Base-by-base conservation (phyloP, 352 stramenopile species). In the Phytophthora pisi region DNA sequence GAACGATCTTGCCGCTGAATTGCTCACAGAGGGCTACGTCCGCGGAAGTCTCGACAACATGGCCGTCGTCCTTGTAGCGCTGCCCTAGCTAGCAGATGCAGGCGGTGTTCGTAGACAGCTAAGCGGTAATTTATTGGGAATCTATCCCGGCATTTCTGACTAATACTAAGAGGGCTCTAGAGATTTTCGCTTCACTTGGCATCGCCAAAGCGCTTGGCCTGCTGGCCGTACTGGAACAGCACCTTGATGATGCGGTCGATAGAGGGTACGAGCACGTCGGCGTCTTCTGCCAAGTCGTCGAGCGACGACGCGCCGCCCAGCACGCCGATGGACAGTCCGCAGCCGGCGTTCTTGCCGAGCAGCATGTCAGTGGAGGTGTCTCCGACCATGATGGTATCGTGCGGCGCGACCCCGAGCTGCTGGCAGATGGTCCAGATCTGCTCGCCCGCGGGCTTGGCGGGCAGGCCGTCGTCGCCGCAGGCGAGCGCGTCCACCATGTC, bases 41-140 rank as follows among this genome's bases (percentile, higher is more conserved):
- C 84, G 95, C 51, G 96, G 97, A 51, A 98, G 90, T 51, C 89
- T 90, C 5, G 97, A 99, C 68, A 99, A 99, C 63, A 93, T 98
- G 66, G 96, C 92, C 28, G 86, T 97, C 15, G 85, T 92, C 9
- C 58, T 90, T 2, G 72, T 89, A 5, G 61, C 49, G 20, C 54
- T 81, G 24, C 28, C 20, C 20, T 20, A 20, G 67, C 13, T 72
- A 58, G 24, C 30, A 31, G 45, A 42, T 10, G 46, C 31, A 16
- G 46, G 18, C n/a, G 15, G 30, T n/a, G 26, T 16, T 45, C 31
- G 23, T 63, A 65, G 66, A 61, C 60, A 64, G 55, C 38, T 51
- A 58, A 70, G 28, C 16, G 26, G 30, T 28, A 62, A 68, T 72
- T 68, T 66, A 70, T 70, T 70, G 34, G 38, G 51, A 50, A 11